Percentiles rank a stretch among this genome's conserved stretches.
Conservation (phyloP, 345 rosid species). For the Hypericum androsaemum region DNA sequence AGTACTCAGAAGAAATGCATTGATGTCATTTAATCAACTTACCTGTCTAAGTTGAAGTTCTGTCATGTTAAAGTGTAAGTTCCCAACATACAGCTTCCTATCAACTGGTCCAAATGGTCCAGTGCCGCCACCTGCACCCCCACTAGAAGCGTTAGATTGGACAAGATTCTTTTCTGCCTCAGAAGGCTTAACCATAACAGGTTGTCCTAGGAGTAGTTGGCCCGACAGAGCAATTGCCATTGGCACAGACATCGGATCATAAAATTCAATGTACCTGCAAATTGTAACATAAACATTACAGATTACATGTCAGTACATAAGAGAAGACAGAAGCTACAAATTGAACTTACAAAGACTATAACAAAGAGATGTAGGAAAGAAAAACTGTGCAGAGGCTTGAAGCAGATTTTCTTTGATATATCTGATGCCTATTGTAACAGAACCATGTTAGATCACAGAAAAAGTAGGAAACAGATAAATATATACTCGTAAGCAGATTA, state of each 20-base stretch:
- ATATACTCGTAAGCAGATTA: slow-evolving; percentile 8
- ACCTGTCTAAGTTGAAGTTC: slow-evolving; percentile 92
- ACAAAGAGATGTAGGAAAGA: slow-evolving; percentile 54
- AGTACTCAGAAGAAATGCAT: no score
- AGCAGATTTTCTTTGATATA: slow-evolving; percentile 63
- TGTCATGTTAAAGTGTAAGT: slow-evolving; percentile 85
- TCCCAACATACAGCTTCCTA: slow-evolving; percentile 88
- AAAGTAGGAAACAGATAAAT: slow-evolving; percentile 8
- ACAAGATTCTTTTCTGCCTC: slow-evolving; percentile 97
- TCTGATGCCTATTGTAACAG: slow-evolving; percentile 46
- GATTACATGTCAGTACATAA: slow-evolving; percentile 29
- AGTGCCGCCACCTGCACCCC: slow-evolving; percentile 35
- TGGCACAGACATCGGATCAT: slow-evolving; percentile 88
- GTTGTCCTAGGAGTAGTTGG: slow-evolving; percentile 81
- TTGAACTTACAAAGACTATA: slow-evolving; percentile 47
- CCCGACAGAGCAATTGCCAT: slow-evolving; percentile 95
- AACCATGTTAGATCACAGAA: slow-evolving; percentile 40
- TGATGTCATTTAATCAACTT: slow-evolving; percentile 1
- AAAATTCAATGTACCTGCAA: slow-evolving; percentile 92
- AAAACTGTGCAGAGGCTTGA: slow-evolving; percentile 59
- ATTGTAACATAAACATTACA: slow-evolving; percentile 11
- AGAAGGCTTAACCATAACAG: slow-evolving; percentile 96
- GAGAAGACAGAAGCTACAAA: slow-evolving; percentile 8
- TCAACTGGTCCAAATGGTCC: slow-evolving; percentile 78
- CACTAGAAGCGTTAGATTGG: slow-evolving; percentile 53